phyloP scores from a whole-genome alignment of 192 early-diverging fungal genomes.

The Entomortierella lignicola region DNA sequence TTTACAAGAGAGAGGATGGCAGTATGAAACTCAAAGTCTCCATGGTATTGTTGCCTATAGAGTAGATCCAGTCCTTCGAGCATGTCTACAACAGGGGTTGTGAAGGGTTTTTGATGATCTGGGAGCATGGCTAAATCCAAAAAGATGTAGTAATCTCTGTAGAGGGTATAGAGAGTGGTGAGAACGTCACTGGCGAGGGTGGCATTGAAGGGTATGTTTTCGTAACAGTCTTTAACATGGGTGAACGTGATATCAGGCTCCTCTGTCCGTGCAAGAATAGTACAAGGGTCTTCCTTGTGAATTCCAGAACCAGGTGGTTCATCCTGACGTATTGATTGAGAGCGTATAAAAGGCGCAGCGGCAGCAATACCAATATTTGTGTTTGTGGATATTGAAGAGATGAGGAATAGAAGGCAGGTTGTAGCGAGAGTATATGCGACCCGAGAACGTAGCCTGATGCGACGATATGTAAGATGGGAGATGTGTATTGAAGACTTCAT shows the following conservation, averaged over 20 bases:
- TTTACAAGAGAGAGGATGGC: constrained; percentile 26
- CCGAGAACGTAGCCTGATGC: neutral
- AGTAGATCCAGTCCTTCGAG: constrained; percentile 18
- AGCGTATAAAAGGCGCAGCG: neutral
- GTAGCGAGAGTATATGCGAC: neutral
- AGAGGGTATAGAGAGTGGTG: constrained; percentile 30
- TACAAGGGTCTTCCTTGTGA: constrained; percentile 13
- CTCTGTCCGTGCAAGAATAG: neutral
- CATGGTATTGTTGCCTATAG: constrained; percentile 1
- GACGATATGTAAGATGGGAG: too few relatives aligned
- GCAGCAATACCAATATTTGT: neutral
- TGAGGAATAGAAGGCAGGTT: neutral
- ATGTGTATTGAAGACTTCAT: too few relatives aligned
- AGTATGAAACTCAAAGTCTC: constrained; percentile 35
- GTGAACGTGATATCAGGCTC: constrained; percentile 28
- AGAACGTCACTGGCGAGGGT: constrained; percentile 27
- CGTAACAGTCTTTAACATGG: constrained; percentile 24
- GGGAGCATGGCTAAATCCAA: constrained; percentile 23
- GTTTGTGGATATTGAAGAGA: neutral
- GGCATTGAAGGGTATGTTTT: constrained; percentile 25
- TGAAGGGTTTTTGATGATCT: constrained; percentile 38
- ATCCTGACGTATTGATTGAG: neutral
- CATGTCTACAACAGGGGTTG: constrained; percentile 33
- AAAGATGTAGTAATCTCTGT: constrained; percentile 45
- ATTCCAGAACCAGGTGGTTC: constrained; percentile 3